Conservation (phyloP, 805 yeast genomes). For the Yamadazyma nakazawae region DNA sequence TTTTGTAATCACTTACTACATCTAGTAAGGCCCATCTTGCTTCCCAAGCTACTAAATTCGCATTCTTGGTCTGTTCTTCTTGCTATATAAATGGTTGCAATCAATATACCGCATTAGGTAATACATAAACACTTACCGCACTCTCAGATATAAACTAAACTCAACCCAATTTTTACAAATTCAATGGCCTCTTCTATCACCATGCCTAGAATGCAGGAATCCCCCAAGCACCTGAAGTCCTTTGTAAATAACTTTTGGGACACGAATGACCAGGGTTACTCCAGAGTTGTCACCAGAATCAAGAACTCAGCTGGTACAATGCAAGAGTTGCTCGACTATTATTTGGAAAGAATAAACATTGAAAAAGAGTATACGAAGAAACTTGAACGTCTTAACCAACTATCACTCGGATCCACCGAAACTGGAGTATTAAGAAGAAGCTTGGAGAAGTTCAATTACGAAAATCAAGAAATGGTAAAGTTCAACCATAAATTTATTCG, state of each 20-base stretch:
- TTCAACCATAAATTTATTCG: slow-evolving; percentile 55
- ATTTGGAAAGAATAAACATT: slow-evolving; percentile 47
- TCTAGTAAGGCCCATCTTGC: no score
- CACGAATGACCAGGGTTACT: slow-evolving; percentile 61
- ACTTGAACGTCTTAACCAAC: slow-evolving; percentile 48
- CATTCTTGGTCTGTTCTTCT: not conserved
- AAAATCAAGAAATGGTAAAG: slow-evolving; percentile 56
- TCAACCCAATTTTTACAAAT: not conserved
- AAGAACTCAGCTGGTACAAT: slow-evolving; percentile 56
- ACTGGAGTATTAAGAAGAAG: slow-evolving; percentile 58
- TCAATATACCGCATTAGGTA: slow-evolving; percentile 11
- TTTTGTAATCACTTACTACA: no score
- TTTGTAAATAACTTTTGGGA: slow-evolving; percentile 56
- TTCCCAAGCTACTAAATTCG: not conserved
- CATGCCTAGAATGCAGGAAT: not conserved
- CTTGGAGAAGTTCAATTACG: slow-evolving; percentile 54
- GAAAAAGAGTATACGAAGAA: slow-evolving; percentile 71
- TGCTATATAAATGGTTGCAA: not conserved
- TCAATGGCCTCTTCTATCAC: not conserved
- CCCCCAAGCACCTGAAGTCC: slow-evolving; percentile 16
- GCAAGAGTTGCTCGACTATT: slow-evolving; percentile 33
- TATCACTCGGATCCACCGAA: slow-evolving; percentile 51
- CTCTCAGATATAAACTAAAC: slow-evolving; percentile 2
- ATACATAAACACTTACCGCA: slow-evolving; percentile 9
- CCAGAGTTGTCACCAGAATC: slow-evolving; percentile 52